Conservation (phyloP, 306 rosid genomes). For the Malus sieversii region DNA sequence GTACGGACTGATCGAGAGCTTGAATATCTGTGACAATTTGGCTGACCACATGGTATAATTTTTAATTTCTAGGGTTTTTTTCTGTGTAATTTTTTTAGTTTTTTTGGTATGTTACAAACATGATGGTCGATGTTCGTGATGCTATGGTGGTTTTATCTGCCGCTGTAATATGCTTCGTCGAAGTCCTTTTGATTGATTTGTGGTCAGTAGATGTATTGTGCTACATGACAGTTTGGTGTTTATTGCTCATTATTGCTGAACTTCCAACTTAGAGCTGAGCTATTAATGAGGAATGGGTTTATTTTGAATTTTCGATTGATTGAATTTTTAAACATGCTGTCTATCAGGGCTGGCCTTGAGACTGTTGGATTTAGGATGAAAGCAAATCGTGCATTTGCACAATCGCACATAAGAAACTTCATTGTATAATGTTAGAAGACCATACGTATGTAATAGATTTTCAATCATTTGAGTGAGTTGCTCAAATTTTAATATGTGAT, state of each 20-base stretch:
- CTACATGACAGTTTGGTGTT: not conserved
- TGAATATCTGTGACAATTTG: conserved; percentile 91
- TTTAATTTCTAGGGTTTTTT: not conserved
- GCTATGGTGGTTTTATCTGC: not conserved
- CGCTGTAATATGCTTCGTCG: not conserved
- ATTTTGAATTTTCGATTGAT: not conserved
- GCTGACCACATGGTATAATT: conserved; percentile 90
- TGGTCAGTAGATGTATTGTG: not conserved
- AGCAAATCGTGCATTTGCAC: not conserved
- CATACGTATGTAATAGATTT: not conserved
- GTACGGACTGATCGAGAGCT: conserved; percentile 84
- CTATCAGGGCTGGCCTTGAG: not conserved
- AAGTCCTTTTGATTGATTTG: not conserved
- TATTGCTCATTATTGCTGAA: not conserved
- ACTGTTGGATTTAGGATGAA: not conserved
- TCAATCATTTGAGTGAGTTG: not conserved
- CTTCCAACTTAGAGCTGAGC: not conserved
- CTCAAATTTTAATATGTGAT: not conserved
- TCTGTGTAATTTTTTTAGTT: not conserved
- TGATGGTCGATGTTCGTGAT: not conserved
- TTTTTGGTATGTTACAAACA: not conserved
- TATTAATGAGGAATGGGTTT: not conserved
- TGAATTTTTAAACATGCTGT: not conserved
- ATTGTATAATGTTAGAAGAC: not conserved
- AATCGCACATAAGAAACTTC: not conserved